Evolutionary conservation across 2,329 filamentous ascomycete species (phyloP).

Genomic region (Aspergillus sp.): DNA sequence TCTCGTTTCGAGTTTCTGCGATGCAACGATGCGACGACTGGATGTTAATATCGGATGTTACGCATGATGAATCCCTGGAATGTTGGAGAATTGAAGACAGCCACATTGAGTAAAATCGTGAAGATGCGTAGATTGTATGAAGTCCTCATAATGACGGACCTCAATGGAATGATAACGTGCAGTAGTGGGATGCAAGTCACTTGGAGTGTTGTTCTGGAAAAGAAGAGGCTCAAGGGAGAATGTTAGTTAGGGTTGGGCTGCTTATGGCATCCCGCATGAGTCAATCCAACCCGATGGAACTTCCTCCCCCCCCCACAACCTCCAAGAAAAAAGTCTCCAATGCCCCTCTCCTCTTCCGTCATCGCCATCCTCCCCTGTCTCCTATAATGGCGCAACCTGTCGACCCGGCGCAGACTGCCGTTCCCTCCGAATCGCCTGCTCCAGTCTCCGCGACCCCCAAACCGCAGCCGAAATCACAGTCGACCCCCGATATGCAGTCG

Average conservation of each 20-base stretch:
- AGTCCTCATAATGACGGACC: too few species aligned
- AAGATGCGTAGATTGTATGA: too few species aligned
- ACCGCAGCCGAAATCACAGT: constrained; percentile 8
- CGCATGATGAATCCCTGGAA: too few species aligned
- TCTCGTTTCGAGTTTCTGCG: neutral
- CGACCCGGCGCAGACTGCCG: constrained; percentile 18
- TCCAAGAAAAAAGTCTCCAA: constrained; percentile 16
- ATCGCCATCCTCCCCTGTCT: constrained; percentile 18
- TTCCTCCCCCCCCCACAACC: neutral
- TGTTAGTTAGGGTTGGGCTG: neutral
- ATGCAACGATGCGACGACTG: neutral
- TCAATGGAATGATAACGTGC: too few species aligned
- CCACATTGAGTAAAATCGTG: too few species aligned
- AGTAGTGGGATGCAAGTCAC: neutral
- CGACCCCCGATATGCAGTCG: constrained; percentile 16
- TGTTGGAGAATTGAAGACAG: too few species aligned
- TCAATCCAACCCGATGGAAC: neutral
- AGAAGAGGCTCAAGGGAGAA: neutral
- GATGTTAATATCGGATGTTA: too few species aligned
- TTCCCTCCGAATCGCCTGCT: constrained; percentile 16
- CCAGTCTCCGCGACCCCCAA: constrained; percentile 9
- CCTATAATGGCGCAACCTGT: constrained; percentile 28
- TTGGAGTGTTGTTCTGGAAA: neutral
- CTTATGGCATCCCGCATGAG: neutral
- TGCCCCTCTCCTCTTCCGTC: constrained; percentile 23